phyloP scores from a whole-genome alignment of 2,329 filamentous ascomycete genomes.

The Xylariales sp. region DNA sequence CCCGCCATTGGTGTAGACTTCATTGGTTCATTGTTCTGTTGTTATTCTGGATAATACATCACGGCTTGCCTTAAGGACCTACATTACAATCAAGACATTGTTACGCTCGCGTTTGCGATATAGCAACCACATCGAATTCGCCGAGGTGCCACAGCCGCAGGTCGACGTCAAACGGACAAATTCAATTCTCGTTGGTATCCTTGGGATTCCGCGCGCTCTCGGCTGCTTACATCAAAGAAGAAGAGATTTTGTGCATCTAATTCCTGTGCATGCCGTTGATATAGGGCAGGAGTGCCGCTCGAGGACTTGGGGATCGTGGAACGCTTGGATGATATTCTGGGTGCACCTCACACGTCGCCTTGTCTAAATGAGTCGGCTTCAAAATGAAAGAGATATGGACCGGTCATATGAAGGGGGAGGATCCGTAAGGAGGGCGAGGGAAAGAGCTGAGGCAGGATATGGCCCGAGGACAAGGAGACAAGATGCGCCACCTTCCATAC shows the following conservation, averaged over 20 bases:
- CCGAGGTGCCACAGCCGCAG: background rate
- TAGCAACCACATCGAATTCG: background rate
- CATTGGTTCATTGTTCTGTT: slow-evolving; percentile 16
- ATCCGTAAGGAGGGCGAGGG: slow-evolving; percentile 51
- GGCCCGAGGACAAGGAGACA: slow-evolving; percentile 26
- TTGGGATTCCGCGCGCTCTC: slow-evolving; percentile 2
- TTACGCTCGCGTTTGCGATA: background rate
- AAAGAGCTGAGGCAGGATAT: slow-evolving; percentile 44
- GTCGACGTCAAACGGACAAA: background rate
- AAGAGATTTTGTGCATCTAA: slow-evolving; percentile 11
- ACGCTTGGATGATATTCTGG: slow-evolving; percentile 19
- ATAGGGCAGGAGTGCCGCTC: slow-evolving; percentile 13
- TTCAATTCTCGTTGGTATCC: background rate
- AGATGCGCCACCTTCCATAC: slow-evolving; percentile 26
- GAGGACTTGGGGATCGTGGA: slow-evolving; percentile 16
- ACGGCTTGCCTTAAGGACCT: background rate
- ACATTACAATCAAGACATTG: background rate
- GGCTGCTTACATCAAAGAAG: slow-evolving; percentile 15
- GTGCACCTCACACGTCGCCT: slow-evolving; percentile 16
- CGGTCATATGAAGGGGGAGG: slow-evolving; percentile 36
- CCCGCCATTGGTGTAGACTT: slow-evolving; percentile 17
- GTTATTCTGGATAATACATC: slow-evolving; percentile 18
- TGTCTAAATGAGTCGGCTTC: slow-evolving; percentile 49
- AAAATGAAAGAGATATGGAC: slow-evolving; percentile 52
- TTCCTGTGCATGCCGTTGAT: slow-evolving; percentile 18